Evolutionary conservation across 1,284 basidiomycete species (phyloP).

Genomic region (Marasmius oreades): DNA sequence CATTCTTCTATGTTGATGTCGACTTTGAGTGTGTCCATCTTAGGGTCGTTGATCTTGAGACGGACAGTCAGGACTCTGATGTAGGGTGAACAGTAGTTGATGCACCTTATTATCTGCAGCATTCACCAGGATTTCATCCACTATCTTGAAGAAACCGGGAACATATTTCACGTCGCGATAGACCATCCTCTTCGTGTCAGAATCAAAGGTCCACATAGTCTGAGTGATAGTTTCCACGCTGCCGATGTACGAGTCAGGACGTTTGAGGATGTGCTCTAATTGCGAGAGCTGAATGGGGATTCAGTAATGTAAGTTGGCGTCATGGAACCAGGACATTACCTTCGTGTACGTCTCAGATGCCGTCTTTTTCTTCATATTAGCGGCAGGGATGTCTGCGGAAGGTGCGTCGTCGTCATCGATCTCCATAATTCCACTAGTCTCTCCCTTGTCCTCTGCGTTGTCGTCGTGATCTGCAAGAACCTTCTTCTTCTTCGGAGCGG

Average conservation of each 20-base stretch:
- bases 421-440: constrained; percentile 28
- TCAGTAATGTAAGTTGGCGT: constrained; percentile 2
- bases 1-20: constrained; percentile 83
- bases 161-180: constrained; percentile 87
- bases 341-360: constrained; percentile 93
- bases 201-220: constrained; percentile 89
- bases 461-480: constrained; percentile 62
- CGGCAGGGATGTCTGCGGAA: constrained; percentile 26
- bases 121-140: constrained; percentile 99
- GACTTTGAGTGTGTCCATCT: constrained; percentile 89
- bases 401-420: constrained; percentile 39
- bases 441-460: constrained; percentile 39
- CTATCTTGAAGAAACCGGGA: constrained; percentile 99
- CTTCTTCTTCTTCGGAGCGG: constrained; percentile 72
- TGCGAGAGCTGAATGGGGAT: constrained; percentile 72
- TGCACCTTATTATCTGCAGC: constrained; percentile 97
- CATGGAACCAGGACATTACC: constrained; percentile 39
- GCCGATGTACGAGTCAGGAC: constrained; percentile 98
- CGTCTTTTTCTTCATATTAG: constrained; percentile 67
- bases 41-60: constrained; percentile 81
- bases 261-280: constrained; percentile 94
- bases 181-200: constrained; percentile 76
- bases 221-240: constrained; percentile 86
- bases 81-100: constrained; percentile 6
- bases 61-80: background rate